Conservation (phyloP, 1,139 yeast species). For the Candida sojae region DNA sequence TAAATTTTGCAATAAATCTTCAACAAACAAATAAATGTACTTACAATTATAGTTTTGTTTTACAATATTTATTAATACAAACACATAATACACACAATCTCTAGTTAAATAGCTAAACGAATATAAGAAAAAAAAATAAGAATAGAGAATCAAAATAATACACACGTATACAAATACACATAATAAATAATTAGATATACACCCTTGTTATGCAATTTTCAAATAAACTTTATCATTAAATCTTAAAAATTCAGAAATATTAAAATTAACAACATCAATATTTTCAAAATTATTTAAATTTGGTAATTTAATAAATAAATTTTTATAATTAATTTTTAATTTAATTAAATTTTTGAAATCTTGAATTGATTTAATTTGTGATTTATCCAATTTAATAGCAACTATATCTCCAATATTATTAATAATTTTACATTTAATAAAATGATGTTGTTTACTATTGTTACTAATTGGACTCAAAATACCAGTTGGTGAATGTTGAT, state of each 20-base stretch:
- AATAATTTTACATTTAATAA: conserved; percentile 31
- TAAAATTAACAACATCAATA: conserved; percentile 27
- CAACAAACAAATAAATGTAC: too few species aligned
- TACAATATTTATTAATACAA: too few species aligned
- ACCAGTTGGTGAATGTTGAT: background rate
- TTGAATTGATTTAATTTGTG: conserved; percentile 23
- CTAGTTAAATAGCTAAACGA: too few species aligned
- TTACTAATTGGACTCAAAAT: background rate
- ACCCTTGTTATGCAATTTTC: conserved; percentile 5
- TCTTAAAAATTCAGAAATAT: conserved; percentile 23
- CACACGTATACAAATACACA: background rate
- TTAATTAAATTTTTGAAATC: conserved; percentile 31
- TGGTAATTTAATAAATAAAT: conserved; percentile 30
- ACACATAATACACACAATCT: too few species aligned
- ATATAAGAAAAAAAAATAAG: too few species aligned
- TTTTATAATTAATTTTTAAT: conserved; percentile 26
- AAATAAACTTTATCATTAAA: conserved; percentile 14
- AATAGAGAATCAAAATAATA: background rate
- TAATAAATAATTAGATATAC: background rate
- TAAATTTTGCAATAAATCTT: too few species aligned
- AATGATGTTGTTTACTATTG: conserved; percentile 13
- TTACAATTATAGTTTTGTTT: too few species aligned
- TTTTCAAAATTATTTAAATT: conserved; percentile 24
- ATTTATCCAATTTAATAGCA: conserved; percentile 28
- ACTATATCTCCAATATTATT: conserved; percentile 30